A percentile compares a stretch with the other conserved stretches of the same genome.
Evolutionary conservation across 768 basidiomycete species (phyloP).

Genomic region (Psilocybe azurescens): DNA sequence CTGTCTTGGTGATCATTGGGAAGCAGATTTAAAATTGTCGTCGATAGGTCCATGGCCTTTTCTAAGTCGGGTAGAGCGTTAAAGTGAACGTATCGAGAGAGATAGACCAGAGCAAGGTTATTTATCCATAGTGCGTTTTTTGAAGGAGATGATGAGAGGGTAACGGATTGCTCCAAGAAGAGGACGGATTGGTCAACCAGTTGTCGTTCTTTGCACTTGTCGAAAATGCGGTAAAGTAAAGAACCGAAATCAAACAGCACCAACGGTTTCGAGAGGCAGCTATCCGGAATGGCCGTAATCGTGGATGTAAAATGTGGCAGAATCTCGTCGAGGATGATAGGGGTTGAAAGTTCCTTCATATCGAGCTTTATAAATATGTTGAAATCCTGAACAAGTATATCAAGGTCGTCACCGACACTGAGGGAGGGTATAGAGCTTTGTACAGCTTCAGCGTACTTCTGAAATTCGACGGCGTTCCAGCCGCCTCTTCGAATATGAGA

Average conservation of each 20-base stretch:
- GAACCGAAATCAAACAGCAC: background rate
- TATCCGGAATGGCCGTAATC: background rate
- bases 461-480: background rate
- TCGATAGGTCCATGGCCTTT: background rate
- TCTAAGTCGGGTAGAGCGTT: background rate
- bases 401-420: background rate
- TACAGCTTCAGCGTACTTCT: background rate
- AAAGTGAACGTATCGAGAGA: background rate
- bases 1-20: background rate
- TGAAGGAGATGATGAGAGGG: background rate
- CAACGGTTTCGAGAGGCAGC: background rate
- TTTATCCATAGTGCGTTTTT: background rate
- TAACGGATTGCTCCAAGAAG: background rate
- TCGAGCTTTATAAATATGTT: background rate
- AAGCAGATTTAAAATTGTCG: background rate
- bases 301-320: background rate
- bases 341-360: background rate
- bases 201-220: background rate
- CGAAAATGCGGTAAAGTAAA: background rate
- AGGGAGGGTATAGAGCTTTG: background rate
- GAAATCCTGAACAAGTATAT: background rate
- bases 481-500: background rate
- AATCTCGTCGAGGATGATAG: background rate
- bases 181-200: background rate
- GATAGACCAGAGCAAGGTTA: background rate